Conservation (phyloP, 305 asterid genomes). For the Solanum hybrid region DNA sequence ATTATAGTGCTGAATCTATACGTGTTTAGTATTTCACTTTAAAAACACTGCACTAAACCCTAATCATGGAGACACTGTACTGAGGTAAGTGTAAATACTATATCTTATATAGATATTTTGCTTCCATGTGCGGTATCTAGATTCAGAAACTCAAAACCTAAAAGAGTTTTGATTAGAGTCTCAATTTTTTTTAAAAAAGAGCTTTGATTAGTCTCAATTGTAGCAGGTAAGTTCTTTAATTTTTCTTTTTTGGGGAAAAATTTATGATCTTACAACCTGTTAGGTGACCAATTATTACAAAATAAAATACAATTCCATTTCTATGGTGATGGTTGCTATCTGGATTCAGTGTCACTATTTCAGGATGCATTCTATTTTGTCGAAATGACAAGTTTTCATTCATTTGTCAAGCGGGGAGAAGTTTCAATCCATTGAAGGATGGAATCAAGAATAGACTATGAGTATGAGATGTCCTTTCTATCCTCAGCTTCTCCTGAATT, state of each 20-base stretch:
- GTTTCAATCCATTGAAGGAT: neutral
- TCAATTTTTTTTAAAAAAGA: neutral
- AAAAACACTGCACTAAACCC: neutral
- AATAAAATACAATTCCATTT: neutral
- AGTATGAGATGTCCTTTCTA: neutral
- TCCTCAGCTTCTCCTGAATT: neutral
- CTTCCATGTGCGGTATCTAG: neutral
- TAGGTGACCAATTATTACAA: neutral
- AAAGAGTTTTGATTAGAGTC: neutral
- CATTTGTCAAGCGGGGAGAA: neutral
- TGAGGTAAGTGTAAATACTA: neutral
- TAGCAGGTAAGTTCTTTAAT: neutral
- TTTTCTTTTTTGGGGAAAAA: neutral
- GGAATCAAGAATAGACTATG: neutral
- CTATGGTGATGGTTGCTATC: neutral
- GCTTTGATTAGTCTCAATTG: neutral
- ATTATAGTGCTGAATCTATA: neutral
- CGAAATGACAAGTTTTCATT: neutral
- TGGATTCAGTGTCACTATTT: neutral
- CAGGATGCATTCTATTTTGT: neutral
- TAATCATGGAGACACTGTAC: neutral
- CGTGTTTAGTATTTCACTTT: neutral
- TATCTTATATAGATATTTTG: neutral
- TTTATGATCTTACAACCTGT: neutral
- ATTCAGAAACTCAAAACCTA: neutral